Base-by-base conservation (phyloP, 2,329 filamentous ascomycete species). In the Emydomyces testavorans region DNA sequence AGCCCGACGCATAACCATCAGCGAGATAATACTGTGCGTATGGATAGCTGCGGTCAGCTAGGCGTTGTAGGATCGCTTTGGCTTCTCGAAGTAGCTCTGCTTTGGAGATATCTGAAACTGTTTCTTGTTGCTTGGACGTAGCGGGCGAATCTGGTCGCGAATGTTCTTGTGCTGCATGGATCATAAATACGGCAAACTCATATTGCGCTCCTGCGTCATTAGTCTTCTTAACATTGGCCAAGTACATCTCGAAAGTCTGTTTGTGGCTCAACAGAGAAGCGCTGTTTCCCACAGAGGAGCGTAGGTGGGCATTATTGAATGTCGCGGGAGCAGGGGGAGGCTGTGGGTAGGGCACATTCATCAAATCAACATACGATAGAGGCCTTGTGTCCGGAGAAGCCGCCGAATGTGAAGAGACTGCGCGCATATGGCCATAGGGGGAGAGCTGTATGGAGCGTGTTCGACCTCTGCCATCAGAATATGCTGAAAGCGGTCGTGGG, bases 1-100 rank as follows among this genome's bases (percentile, higher is more conserved):
- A 73, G 0, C 92, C 92, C 4, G 90, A 95, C 2, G 88, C 86
- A 62, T 86, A 94, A 1, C 92, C 92, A 62, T 98, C 92, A 16
- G 81, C 92, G 10, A 98, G 79, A 64, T 96, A 96, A 69, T 98
- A 98, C 65, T 98, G 92, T 2, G 92, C 92, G 65, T 95, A 96
- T 1, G 92, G 92, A 63, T 95, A 95, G 38, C 87, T 87, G 50
- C 80, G 82, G 66, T 89, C 90, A 15, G 89, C 77, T 44, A 96
- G 75, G 53, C 82, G 83, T 66, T 93, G 86, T 37, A 98, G 71
- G 58, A 96, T 95, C 52, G 82, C 80, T 61, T 87, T 85, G 50
- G 92, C 89, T 73, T 98, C 92, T 29, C 80, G 80, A 39, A 94
- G 71, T 51, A 96, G 71, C 54, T 88, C 80, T 21, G 67, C 63